A percentile compares a stretch with the other conserved stretches of the same genome.
Conservation (phyloP, 169 alveolate species). For the Eimeria acervulina region DNA sequence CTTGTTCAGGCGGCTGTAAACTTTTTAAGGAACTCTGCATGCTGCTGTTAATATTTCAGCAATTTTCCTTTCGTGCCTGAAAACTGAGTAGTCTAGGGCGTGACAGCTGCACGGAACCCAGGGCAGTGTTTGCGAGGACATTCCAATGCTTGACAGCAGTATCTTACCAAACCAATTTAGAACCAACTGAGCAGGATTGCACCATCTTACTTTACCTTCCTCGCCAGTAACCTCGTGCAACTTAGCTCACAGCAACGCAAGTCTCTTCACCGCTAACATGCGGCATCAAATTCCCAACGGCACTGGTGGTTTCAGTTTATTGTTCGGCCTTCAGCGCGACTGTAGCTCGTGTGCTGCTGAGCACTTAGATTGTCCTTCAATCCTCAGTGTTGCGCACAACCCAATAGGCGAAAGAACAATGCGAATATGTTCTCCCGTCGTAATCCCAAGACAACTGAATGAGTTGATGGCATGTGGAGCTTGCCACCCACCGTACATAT, state of each 20-base stretch:
- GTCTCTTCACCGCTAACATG: neutral
- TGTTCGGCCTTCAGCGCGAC: neutral
- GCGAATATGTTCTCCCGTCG: neutral
- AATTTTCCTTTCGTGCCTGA: neutral
- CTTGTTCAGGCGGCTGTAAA: constrained; percentile 64
- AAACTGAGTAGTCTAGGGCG: neutral
- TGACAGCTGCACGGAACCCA: neutral
- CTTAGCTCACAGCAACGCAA: neutral
- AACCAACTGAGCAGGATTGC: neutral
- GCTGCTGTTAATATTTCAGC: constrained; percentile 10
- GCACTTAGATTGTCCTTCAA: neutral
- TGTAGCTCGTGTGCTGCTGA: neutral
- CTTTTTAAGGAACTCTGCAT: constrained; percentile 49
- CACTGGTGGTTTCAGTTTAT: neutral
- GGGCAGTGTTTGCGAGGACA: neutral
- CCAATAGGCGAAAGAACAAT: neutral
- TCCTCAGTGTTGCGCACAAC: neutral
- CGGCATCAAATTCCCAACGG: neutral
- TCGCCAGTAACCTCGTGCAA: neutral
- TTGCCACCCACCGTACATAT: no score
- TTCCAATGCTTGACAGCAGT: neutral
- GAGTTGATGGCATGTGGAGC: no score
- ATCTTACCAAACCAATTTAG: neutral
- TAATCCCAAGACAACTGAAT: no score
- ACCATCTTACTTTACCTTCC: neutral